Evolutionary conservation across 139 green algal species (phyloP), one percentile per base, ranked within the genome.

Genomic region (Chlamydomonas sp.): DNA sequence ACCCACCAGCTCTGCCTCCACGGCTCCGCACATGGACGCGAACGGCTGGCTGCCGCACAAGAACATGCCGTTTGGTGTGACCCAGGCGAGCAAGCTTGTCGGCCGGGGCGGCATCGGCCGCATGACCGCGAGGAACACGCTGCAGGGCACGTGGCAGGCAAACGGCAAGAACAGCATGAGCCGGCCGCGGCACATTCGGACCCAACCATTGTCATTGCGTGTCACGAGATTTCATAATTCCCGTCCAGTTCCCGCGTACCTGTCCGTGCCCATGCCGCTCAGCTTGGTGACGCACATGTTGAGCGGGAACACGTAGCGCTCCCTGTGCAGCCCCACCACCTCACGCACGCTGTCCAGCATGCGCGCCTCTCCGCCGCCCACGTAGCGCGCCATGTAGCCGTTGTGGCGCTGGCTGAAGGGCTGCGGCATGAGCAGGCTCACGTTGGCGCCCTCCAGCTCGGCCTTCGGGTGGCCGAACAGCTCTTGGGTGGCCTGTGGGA

Each of bases 321-420:
- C 88, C 84, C 89, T 90, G 80, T 90, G 85, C 68, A 92, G 85
- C 10, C 68, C 85, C 62, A 92, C 89, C 31, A 95, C 85, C 83
- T 94, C 85, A 0, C 85, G 76, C 3, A 85, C 71, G 12, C 15
- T 84, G 89, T 93, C 88, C 61, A 96, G 89, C 74, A 94, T 91
- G 76, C 85, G 85, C 58, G 88, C 63, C 63, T 91, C 83, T 1
- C 83, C 90, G 3, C 59, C 88, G 63, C 14, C n/a, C 1, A 79
- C 69, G 83, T 92, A 92, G 68, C 83, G 80, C 66, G 73, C 66
- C 16, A 90, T 49, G 86, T 84, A 90, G 79, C 6, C 10, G 3
- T 12, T 74, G 60, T 90, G 86, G 79, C 79, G 86, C 20, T 66
- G 5, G 16, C 58, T 64, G 49, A 90, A 90, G 18, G 86, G 89